A percentile compares a stretch with the other conserved stretches of the same genome.
These are phyloP conservation scores for Hevea brasiliensis DNA, from an alignment of 345 rosid genomes.

Conservation along the genomic window DNA sequence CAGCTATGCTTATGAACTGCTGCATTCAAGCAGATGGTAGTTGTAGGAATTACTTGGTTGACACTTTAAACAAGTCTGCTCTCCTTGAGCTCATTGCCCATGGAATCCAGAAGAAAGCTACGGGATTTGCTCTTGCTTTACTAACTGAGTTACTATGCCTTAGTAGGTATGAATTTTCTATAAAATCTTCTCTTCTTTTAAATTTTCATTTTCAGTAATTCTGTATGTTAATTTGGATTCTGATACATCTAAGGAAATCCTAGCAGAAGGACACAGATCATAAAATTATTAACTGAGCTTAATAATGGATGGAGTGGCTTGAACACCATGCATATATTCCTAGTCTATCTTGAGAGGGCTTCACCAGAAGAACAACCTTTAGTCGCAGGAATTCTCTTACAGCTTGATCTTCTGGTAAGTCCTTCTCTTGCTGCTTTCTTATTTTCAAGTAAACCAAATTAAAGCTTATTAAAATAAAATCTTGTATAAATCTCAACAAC, in stretches of 20 bases:
- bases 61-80: constrained; percentile 43
- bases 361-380: constrained; percentile 49
- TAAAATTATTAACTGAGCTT: constrained; percentile 37
- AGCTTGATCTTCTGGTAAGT: constrained; percentile 66
- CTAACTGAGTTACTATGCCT: constrained; percentile 52
- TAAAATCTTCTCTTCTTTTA: background rate
- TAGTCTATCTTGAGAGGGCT: constrained; percentile 48
- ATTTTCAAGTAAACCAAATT: no score
- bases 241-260: constrained; percentile 8
- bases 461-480: no score
- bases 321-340: constrained; percentile 54
- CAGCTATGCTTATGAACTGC: constrained; percentile 39
- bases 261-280: constrained; percentile 45
- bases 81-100: constrained; percentile 52
- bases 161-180: constrained; percentile 36
- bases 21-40: constrained; percentile 49
- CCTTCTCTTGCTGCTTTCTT: background rate
- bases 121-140: constrained; percentile 32
- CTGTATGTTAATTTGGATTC: background rate
- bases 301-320: constrained; percentile 46
- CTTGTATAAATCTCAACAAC: no score
- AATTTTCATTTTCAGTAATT: background rate
- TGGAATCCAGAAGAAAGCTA: constrained; percentile 28
- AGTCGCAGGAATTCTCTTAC: constrained; percentile 52
- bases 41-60: constrained; percentile 53